Evolutionary conservation across 1,284 basidiomycete genomes (phyloP).

Genomic region (Vanrija pseudolonga): DNA sequence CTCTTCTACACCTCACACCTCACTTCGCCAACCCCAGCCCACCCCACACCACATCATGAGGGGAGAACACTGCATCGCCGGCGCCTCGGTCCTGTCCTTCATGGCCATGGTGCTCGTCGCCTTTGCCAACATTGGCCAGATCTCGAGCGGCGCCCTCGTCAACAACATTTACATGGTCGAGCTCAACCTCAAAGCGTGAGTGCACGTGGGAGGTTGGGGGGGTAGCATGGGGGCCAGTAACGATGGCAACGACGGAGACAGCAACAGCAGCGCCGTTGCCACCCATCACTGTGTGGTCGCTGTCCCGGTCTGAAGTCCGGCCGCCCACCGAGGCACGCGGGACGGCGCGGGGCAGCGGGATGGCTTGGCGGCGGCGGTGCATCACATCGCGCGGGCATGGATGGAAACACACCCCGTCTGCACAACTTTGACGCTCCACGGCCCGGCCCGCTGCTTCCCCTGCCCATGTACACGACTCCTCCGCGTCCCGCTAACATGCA

Average conservation of each 20-base stretch:
- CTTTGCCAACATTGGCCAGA: slow-evolving; percentile 45
- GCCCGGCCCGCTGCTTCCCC: background rate
- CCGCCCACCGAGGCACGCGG: background rate
- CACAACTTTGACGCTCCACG: too few species aligned
- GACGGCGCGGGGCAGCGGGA: background rate
- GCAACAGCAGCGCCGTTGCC: too few species aligned
- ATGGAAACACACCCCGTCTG: too few species aligned
- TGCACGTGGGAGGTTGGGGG: background rate
- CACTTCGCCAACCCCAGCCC: background rate
- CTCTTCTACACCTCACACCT: background rate
- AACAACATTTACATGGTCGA: slow-evolving; percentile 41
- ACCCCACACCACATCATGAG: slow-evolving; percentile 26
- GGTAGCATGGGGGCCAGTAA: background rate
- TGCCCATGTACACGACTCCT: background rate
- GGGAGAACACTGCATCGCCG: slow-evolving; percentile 46
- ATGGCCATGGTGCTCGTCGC: slow-evolving; percentile 44
- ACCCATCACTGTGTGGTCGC: background rate
- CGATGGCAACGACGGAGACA: too few species aligned
- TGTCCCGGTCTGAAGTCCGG: background rate
- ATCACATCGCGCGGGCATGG: background rate
- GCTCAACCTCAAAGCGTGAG: slow-evolving; percentile 44
- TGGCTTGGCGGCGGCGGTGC: background rate
- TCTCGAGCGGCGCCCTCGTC: slow-evolving; percentile 30
- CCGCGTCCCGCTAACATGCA: background rate
- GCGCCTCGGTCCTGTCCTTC: slow-evolving; percentile 38